Base-by-base conservation (phyloP, 257 asterid species). In the Capsicum chinense region DNA sequence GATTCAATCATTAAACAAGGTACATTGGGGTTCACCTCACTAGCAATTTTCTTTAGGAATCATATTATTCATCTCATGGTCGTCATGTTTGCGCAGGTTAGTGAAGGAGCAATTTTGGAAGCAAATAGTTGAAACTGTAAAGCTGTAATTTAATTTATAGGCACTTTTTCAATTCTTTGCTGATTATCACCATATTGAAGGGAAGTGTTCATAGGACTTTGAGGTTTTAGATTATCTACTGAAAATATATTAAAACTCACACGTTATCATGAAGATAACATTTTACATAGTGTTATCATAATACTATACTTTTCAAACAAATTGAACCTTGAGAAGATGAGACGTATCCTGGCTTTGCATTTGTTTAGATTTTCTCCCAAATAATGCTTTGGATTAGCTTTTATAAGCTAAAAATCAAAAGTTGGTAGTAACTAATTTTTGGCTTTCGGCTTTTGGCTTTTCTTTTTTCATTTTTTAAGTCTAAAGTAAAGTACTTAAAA, bases 1-100 rank as follows among this genome's bases (percentile, higher is more conserved):
- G 93, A 85, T 79, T 19, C 50, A 67, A 33, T 68, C 57, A 10
- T 52, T 14, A 52, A 68, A 26, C 57, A 52, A 35, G 85, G 85
- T 83, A 67, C 26, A 0, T 52, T 76, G n/a, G 4, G n/a, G 42
- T 73, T 68, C 54, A 37, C 7, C 67, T 60, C 35, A 68, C 78
- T 68, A 7, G 48, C 16, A 52, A 52, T 50, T 76, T 21, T 9
- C 57, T 71, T 10, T 71, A 44, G 58, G 52, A 52, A 3, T 7
- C 62, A 13, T 50, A 76, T 52, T 26, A 76, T 76, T 76, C 81
- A 76, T 76, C 48, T 74, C 44, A 74, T 50, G 21, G 44, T 21
- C 21, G 26, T 69, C 19, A 33, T 69, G 78, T 71, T 76, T 76
- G 63, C 52, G 81, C 63, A 78, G 81, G 64, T 13, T 35, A 63